Conservation (phyloP, 1,284 basidiomycete genomes). For the Neolentinus lepideus region DNA sequence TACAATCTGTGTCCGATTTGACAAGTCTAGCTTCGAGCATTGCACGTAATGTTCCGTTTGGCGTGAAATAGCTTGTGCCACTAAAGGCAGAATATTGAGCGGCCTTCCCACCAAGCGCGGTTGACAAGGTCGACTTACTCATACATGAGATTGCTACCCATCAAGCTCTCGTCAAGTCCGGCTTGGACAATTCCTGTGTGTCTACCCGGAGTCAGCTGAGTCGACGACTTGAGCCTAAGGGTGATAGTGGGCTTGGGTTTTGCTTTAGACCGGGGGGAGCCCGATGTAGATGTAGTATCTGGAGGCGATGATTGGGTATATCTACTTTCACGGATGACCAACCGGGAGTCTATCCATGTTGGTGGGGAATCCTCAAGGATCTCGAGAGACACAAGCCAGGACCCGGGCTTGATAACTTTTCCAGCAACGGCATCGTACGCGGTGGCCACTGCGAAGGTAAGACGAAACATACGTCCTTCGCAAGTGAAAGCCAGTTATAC, state of each 20-base stretch:
- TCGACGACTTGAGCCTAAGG: slow-evolving; percentile 32
- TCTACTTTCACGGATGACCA: slow-evolving; percentile 40
- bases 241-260: slow-evolving; percentile 32
- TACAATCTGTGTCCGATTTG: slow-evolving; percentile 42
- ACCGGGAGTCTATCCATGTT: slow-evolving; percentile 49
- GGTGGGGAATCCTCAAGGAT: slow-evolving; percentile 54
- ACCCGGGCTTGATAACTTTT: slow-evolving; percentile 26
- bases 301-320: slow-evolving; percentile 13
- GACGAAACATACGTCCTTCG: slow-evolving; percentile 57
- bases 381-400: slow-evolving; percentile 50
- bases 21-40: slow-evolving; percentile 48
- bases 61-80: slow-evolving; percentile 46
- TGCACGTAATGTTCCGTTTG: slow-evolving; percentile 44
- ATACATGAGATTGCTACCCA: slow-evolving; percentile 45
- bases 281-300: slow-evolving; percentile 8
- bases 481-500: background rate
- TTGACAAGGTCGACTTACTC: slow-evolving; percentile 36
- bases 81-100: slow-evolving; percentile 21
- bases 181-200: slow-evolving; percentile 25
- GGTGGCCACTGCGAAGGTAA: slow-evolving; percentile 40
- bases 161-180: slow-evolving; percentile 35
- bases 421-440: slow-evolving; percentile 3
- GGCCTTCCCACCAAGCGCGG: background rate
- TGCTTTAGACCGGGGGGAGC: slow-evolving; percentile 5
- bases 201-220: slow-evolving; percentile 15